These are phyloP conservation scores for Neurospora sp. DNA, from an alignment of 2,329 filamentous ascomycete species.

Conservation along the genomic window DNA sequence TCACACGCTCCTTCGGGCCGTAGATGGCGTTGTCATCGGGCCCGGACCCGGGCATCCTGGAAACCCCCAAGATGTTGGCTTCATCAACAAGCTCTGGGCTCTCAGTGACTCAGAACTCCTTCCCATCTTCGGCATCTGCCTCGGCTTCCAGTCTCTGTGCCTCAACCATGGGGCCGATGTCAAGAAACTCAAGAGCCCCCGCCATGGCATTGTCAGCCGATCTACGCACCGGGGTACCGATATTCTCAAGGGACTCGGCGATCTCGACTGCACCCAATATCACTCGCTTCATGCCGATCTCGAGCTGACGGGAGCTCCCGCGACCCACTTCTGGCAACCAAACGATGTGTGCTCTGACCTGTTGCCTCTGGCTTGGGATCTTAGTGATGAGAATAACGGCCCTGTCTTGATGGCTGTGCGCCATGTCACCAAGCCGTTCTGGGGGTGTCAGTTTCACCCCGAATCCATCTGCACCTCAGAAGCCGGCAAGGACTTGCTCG, in stretches of 20 bases:
- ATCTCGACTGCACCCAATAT: not conserved
- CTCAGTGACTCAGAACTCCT: not conserved
- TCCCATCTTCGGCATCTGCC: not conserved
- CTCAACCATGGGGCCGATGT: not conserved
- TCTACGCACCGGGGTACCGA: not conserved
- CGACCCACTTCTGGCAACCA: not conserved
- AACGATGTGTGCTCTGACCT: not conserved
- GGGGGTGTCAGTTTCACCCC: not conserved
- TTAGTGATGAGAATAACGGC: not conserved
- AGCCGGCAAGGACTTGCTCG: not conserved
- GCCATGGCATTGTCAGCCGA: not conserved
- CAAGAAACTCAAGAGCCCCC: not conserved
- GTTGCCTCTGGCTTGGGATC: not conserved
- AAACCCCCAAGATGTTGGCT: not conserved
- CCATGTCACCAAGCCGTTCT: not conserved
- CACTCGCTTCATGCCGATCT: not conserved
- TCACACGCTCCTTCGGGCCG: not conserved
- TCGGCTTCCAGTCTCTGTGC: not conserved
- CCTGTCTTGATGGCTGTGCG: not conserved
- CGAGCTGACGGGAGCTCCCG: not conserved
- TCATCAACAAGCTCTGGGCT: not conserved
- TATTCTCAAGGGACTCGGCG: not conserved
- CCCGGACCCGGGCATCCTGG: not conserved
- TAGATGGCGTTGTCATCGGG: not conserved
- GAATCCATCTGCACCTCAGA: not conserved